Evolutionary conservation across 2,329 filamentous ascomycete genomes (phyloP).

Genomic region (Microdochium bolleyi): DNA sequence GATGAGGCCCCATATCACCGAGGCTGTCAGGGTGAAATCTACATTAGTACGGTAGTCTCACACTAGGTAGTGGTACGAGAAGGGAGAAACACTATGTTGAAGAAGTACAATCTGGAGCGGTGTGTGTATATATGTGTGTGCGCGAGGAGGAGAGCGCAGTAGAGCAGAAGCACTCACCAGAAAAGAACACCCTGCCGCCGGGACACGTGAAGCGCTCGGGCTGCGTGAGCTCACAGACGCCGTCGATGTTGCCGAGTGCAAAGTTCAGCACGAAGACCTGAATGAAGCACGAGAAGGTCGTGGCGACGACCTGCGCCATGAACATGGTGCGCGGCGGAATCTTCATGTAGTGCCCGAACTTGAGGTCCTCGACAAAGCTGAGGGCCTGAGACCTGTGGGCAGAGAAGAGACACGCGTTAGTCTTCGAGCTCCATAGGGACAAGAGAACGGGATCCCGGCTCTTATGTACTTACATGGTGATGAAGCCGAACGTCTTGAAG

Average conservation of each 20-base stretch:
- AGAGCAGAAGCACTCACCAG: conserved; percentile 28
- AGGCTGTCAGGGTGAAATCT: conserved; percentile 28
- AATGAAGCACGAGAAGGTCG: conserved; percentile 57
- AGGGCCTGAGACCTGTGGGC: conserved; percentile 51
- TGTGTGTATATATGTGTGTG: too few relatives aligned
- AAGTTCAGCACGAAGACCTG: conserved; percentile 59
- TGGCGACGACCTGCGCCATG: conserved; percentile 56
- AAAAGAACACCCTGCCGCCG: conserved; percentile 56
- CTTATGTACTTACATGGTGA: conserved; percentile 37
- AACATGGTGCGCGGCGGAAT: conserved; percentile 61
- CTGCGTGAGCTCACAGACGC: conserved; percentile 53
- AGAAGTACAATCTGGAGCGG: too few relatives aligned
- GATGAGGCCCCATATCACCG: conserved; percentile 61
- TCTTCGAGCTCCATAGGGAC: conserved; percentile 5
- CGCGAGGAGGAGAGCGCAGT: neutral
- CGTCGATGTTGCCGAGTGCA: conserved; percentile 51
- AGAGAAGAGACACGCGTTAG: conserved; percentile 22
- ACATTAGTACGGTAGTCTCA: neutral
- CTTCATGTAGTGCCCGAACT: conserved; percentile 69
- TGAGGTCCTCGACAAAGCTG: conserved; percentile 57
- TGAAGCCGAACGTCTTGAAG: conserved; percentile 56
- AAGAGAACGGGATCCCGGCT: neutral
- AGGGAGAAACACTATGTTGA: too few relatives aligned
- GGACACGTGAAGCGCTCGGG: conserved; percentile 55
- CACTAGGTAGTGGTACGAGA: too few relatives aligned